Conservation (phyloP, 768 basidiomycete species). For the Trametes villosa region DNA sequence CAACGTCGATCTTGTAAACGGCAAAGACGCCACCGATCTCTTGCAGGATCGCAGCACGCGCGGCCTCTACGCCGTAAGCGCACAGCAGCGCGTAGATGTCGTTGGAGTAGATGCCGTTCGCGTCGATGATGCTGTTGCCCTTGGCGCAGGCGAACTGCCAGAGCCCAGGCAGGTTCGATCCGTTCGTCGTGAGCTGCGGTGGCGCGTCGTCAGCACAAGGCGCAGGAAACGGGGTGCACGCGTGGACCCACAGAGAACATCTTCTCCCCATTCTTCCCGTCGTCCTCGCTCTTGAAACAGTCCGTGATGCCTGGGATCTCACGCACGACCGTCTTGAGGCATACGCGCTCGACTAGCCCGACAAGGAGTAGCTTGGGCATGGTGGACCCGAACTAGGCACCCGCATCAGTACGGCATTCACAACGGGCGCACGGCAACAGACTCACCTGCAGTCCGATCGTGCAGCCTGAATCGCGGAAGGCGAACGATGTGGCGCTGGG, state of each 20-base stretch:
- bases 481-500: constrained; percentile 72
- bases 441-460: constrained; percentile 84
- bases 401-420: constrained; percentile 6
- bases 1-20: constrained; percentile 95
- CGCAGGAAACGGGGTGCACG: not conserved
- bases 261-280: constrained; percentile 54
- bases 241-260: constrained; percentile 50
- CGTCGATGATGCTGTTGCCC: constrained; percentile 60
- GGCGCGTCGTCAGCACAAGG: not conserved
- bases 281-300: constrained; percentile 77
- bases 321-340: constrained; percentile 82
- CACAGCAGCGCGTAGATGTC: constrained; percentile 90
- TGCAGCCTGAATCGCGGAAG: constrained; percentile 69
- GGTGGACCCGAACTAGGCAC: constrained; percentile 74
- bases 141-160: constrained; percentile 69
- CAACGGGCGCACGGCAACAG: not conserved
- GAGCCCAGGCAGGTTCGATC: constrained; percentile 89
- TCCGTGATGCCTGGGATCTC: constrained; percentile 89
- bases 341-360: constrained; percentile 88
- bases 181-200: constrained; percentile 80
- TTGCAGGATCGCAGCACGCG: constrained; percentile 84
- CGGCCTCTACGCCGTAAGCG: constrained; percentile 97
- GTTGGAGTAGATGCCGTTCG: constrained; percentile 87
- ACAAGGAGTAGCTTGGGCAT: constrained; percentile 94
- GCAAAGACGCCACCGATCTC: constrained; percentile 93